phyloP scores from a whole-genome alignment of 2,329 filamentous ascomycete genomes.

The Coniochaeta pulveracea region DNA sequence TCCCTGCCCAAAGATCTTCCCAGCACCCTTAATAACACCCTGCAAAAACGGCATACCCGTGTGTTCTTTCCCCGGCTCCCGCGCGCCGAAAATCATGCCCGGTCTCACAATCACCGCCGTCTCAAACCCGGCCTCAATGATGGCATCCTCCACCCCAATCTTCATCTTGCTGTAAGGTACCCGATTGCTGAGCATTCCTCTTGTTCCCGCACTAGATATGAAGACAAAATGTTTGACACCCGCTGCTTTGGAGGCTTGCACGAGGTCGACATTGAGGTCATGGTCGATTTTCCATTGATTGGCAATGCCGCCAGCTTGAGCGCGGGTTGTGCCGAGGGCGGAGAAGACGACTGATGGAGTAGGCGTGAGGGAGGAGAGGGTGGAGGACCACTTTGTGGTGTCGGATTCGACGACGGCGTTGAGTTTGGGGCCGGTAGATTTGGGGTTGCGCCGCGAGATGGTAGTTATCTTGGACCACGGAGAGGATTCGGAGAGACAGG shows the following conservation, averaged over 20 bases:
- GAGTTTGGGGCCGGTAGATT: slow-evolving; percentile 46
- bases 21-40: slow-evolving; percentile 42
- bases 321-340: slow-evolving; percentile 69
- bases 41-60: slow-evolving; percentile 45
- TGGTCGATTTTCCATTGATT: slow-evolving; percentile 83
- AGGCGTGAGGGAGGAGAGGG: slow-evolving; percentile 43
- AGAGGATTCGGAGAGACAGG: slow-evolving; percentile 42
- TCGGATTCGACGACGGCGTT: slow-evolving; percentile 57
- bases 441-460: slow-evolving; percentile 55
- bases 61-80: slow-evolving; percentile 52
- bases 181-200: slow-evolving; percentile 26
- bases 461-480: slow-evolving; percentile 43
- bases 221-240: slow-evolving; percentile 69
- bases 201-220: slow-evolving; percentile 48
- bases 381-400: slow-evolving; percentile 53
- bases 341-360: slow-evolving; percentile 60
- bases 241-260: slow-evolving; percentile 59
- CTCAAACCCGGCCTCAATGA: slow-evolving; percentile 64
- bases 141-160: slow-evolving; percentile 69
- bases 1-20: slow-evolving; percentile 34
- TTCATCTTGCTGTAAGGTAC: slow-evolving; percentile 63
- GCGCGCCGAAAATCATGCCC: slow-evolving; percentile 61
- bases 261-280: slow-evolving; percentile 73
- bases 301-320: slow-evolving; percentile 60
- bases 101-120: slow-evolving; percentile 65